Evolutionary conservation across 75 land plant genomes (phyloP).

Genomic region (Azolla pinnata): DNA sequence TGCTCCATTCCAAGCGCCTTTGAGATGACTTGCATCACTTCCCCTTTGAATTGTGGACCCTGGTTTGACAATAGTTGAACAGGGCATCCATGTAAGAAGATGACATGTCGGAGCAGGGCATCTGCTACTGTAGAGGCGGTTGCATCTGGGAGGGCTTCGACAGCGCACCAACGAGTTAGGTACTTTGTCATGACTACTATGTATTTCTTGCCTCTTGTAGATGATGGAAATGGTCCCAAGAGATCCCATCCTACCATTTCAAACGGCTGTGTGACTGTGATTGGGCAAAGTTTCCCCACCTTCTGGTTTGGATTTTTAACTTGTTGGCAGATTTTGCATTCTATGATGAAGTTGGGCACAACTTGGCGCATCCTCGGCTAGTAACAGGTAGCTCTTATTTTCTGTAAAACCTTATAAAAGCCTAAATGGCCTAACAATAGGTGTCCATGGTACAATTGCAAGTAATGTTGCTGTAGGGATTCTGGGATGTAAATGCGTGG

Average conservation of each 20-base stretch:
- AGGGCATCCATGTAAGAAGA: not conserved
- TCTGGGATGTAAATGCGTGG: not conserved
- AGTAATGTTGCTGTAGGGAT: not conserved
- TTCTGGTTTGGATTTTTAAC: not conserved
- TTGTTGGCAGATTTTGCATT: not conserved
- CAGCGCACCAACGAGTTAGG: not conserved
- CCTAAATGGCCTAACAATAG: not conserved
- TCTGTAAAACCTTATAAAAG: not conserved
- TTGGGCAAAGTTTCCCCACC: not conserved
- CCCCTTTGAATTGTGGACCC: no score
- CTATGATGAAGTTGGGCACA: not conserved
- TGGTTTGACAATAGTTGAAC: not conserved
- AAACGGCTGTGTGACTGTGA: not conserved
- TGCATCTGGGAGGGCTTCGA: not conserved
- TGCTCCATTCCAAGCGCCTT: not conserved
- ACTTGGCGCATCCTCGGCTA: not conserved
- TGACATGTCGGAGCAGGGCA: not conserved
- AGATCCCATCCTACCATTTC: conserved; percentile 3
- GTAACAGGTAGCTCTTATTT: not conserved
- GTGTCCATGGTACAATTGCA: not conserved
- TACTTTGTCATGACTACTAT: not conserved
- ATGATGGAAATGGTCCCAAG: not conserved
- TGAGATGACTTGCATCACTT: not conserved
- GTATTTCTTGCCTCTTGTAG: not conserved
- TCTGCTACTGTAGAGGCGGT: not conserved